Base-by-base conservation (phyloP, 139 green algal genomes). In the Zygnema cylindricum region DNA sequence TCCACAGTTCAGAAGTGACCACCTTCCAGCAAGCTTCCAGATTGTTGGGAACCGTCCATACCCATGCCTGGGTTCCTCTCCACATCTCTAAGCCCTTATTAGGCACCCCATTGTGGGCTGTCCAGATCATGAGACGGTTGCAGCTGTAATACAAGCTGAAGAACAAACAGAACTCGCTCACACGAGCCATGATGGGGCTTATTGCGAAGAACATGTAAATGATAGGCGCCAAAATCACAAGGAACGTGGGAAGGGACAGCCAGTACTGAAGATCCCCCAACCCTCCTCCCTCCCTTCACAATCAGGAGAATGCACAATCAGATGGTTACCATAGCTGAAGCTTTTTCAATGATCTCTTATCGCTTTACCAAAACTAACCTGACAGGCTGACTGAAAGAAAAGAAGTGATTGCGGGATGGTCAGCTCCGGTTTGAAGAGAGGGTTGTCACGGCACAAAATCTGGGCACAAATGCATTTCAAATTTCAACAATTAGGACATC, bases 371-470 rank as follows among this genome's bases (percentile, higher is more conserved):
- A n/a, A n/a, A 30, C 25, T 36, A 43, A 76, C 36, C 77, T 85
- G 77, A 54, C 78, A 82, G 54, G 69, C 83, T 2, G 69, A 86
- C 25, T 89, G 85, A 73, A 89, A 89, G 85, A 86, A 89, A 30
- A 89, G 85, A 33, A 86, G 73, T 1, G 33, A 30, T 41, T 89
- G 85, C 54, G 76, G n/a, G 23, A 30, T 7, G 11, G 85, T 89
- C 32, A 89, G 85, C 21, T 43, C 85, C 25, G 76, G 39, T 23
- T 87, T 89, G 7, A 86, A 55, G 33, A 89, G 85, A 7, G 85
- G 85, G 75, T 88, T 89, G 85, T 88, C 83, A 30, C 69, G 83
- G 35, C 69, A 85, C 33, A 88, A 76, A 35, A 88, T 88, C 55
- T 63, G n/a, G n/a, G n/a, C n/a, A n/a, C n/a, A n/a, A n/a, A n/a